phyloP scores from a whole-genome alignment of 345 rosid species.

The Erodium maritimum region DNA sequence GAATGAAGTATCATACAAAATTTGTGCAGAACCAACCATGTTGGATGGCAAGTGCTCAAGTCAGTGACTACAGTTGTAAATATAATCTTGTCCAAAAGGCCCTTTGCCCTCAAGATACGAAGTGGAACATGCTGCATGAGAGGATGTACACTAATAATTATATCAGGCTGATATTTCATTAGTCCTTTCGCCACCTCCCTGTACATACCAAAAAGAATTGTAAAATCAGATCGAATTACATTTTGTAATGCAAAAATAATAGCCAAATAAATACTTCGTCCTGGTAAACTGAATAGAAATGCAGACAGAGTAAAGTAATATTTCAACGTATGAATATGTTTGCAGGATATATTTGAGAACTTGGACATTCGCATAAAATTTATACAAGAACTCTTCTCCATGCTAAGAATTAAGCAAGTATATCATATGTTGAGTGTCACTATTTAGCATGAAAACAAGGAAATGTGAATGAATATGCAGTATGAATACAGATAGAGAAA shows the following conservation, averaged over 20 bases:
- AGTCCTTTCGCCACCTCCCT: conserved; percentile 95
- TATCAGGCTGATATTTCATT: conserved; percentile 95
- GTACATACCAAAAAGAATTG: conserved; percentile 9
- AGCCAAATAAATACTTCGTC: not conserved
- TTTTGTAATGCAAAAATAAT: conserved; percentile 1
- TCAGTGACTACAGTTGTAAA: conserved; percentile 95
- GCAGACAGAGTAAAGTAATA: not conserved
- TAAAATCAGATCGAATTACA: conserved; percentile 7
- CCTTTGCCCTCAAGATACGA: conserved; percentile 80
- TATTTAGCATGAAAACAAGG: not conserved
- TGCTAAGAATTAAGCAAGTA: not conserved
- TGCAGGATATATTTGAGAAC: not conserved
- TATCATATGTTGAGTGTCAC: not conserved
- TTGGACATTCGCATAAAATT: not conserved
- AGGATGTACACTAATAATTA: conserved; percentile 94
- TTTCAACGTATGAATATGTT: not conserved
- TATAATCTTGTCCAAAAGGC: conserved; percentile 75
- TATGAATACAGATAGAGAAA: no score
- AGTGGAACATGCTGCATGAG: conserved; percentile 99
- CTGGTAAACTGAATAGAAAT: not conserved
- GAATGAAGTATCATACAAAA: conserved; percentile 1
- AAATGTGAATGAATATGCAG: no score
- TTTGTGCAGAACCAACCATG: conserved; percentile 45
- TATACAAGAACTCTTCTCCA: not conserved
- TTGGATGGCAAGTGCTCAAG: conserved; percentile 96